Evolutionary conservation across 75 land plant species (phyloP).

Genomic region (Selaginella moellendorffii): DNA sequence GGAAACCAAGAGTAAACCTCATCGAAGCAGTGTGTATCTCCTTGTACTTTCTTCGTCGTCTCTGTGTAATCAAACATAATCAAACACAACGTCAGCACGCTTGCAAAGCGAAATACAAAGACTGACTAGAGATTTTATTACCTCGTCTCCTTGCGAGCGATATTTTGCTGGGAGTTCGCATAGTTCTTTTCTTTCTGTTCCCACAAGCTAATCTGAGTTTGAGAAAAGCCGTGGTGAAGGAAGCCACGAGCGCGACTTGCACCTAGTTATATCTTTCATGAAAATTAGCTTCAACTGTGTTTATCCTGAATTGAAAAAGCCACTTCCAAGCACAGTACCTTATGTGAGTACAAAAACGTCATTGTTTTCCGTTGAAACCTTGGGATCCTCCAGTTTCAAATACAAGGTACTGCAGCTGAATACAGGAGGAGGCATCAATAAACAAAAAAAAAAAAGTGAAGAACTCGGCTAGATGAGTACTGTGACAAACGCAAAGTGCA

Average conservation of each 20-base stretch:
- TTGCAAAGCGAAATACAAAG: too few species aligned
- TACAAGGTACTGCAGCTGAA: background rate
- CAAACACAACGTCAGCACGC: background rate
- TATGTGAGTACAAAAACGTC: background rate
- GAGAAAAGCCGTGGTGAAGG: background rate
- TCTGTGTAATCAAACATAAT: slow-evolving; percentile 1
- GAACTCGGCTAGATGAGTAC: too few species aligned
- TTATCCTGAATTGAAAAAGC: background rate
- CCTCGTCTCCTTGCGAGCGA: background rate
- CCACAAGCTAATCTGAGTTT: too few species aligned
- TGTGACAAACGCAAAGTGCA: too few species aligned
- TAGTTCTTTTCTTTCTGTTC: background rate
- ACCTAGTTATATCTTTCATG: too few species aligned
- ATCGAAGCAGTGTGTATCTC: background rate
- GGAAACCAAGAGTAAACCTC: too few species aligned
- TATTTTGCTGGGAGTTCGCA: background rate
- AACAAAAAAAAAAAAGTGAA: background rate
- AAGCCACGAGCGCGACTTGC: background rate
- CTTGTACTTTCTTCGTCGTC: background rate
- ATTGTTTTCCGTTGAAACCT: background rate
- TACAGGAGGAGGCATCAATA: background rate
- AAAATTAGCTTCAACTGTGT: background rate
- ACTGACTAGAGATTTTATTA: background rate
- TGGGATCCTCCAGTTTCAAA: background rate
- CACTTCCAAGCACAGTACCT: slow-evolving; percentile 1